phyloP scores from a whole-genome alignment of 805 yeast species.

The Grigorovia jiainica region DNA sequence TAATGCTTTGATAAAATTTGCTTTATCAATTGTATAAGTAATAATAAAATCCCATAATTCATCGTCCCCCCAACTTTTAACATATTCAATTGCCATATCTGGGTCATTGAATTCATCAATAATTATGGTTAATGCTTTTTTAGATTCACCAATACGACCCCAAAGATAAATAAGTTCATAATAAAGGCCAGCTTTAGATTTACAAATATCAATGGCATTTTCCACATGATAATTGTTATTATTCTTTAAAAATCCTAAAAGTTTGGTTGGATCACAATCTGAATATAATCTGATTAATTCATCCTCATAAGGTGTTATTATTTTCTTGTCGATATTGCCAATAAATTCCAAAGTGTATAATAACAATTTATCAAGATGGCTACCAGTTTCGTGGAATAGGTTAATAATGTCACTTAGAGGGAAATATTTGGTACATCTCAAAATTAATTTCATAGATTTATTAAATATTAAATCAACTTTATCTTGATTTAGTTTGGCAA shows the following conservation, averaged over 20 bases:
- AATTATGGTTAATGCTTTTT: conserved; percentile 66
- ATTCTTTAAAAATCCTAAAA: conserved; percentile 52
- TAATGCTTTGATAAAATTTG: conserved; percentile 67
- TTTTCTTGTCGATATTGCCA: conserved; percentile 44
- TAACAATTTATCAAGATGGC: conserved; percentile 37
- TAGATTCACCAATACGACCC: conserved; percentile 74
- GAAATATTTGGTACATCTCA: conserved; percentile 58
- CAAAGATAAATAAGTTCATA: conserved; percentile 74
- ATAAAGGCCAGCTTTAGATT: conserved; percentile 32
- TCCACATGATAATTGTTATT: conserved; percentile 60
- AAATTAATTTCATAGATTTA: conserved; percentile 45
- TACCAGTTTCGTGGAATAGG: conserved; percentile 30
- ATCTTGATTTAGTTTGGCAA: conserved; percentile 32
- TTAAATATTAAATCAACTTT: conserved; percentile 20
- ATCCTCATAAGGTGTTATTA: conserved; percentile 52
- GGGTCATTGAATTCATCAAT: conserved; percentile 74
- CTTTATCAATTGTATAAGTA: conserved; percentile 59
- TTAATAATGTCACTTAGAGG: conserved; percentile 43
- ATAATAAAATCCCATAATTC: conserved; percentile 78
- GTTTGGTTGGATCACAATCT: conserved; percentile 41
- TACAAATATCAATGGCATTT: conserved; percentile 56
- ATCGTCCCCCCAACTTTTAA: conserved; percentile 52
- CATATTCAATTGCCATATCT: conserved; percentile 70
- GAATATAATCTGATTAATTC: conserved; percentile 58
- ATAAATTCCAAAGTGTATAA: conserved; percentile 59